Percentiles rank a stretch among this genome's conserved stretches.
Evolutionary conservation across 345 rosid species (phyloP).

Genomic region (Brassica napus): Da-Ae NC_063434.1:30602001-30602500

Average conservation of each 20-base stretch:
- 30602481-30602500: neutral
- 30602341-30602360: slow-evolving; percentile 36
- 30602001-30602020: slow-evolving; percentile 98
- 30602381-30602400: neutral
- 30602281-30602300: slow-evolving; percentile 78
- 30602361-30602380: neutral
- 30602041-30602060: slow-evolving; percentile 79
- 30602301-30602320: slow-evolving; percentile 72
- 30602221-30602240: slow-evolving; percentile 6
- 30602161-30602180: too few species aligned
- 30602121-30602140: slow-evolving; percentile 91
- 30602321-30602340: slow-evolving; percentile 52
- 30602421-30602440: slow-evolving; percentile 56
- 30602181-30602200: too few species aligned
- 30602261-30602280: slow-evolving; percentile 88
- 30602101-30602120: slow-evolving; percentile 80
- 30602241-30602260: slow-evolving; percentile 93
- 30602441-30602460: slow-evolving; percentile 84
- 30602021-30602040: slow-evolving; percentile 99
- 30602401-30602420: slow-evolving; percentile 49
- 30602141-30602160: neutral
- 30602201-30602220: neutral
- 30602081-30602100: slow-evolving; percentile 94
- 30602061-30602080: slow-evolving; percentile 91
- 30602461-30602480: slow-evolving; percentile 58